These are phyloP conservation scores for Mollisiaceae sp. DNA, from an alignment of 2,329 filamentous ascomycete genomes.

Conservation along the genomic window DNA sequence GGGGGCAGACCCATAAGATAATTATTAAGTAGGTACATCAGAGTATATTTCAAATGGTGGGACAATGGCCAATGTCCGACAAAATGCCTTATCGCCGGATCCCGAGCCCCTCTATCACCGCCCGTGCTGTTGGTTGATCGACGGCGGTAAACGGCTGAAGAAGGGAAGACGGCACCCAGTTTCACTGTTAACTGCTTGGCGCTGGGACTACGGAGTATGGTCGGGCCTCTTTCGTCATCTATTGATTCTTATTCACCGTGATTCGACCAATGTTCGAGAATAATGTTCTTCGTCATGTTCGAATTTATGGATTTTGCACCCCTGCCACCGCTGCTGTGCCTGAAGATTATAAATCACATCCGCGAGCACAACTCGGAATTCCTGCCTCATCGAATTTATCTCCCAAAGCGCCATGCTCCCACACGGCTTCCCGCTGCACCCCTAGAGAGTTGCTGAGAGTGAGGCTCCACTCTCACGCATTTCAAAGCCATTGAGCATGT, in stretches of 20 bases:
- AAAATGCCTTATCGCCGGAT: background rate
- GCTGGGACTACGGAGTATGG: background rate
- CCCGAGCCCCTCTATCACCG: background rate
- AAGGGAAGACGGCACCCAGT: background rate
- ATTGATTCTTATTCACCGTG: slow-evolving; percentile 4
- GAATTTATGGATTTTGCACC: background rate
- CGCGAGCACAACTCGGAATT: background rate
- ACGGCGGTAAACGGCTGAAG: background rate
- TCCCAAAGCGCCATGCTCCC: background rate
- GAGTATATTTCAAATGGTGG: background rate
- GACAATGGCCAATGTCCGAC: background rate
- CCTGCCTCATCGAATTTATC: background rate
- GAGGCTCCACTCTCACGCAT: background rate
- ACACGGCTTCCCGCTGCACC: background rate
- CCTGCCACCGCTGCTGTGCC: background rate
- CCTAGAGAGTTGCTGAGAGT: background rate
- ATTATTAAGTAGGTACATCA: no score
- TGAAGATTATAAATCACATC: background rate
- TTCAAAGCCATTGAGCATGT: background rate
- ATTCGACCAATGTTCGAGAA: no score
- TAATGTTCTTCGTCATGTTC: background rate
- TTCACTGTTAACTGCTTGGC: background rate
- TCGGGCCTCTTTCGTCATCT: background rate
- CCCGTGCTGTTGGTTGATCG: background rate
- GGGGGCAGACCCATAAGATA: background rate